These are phyloP conservation scores for Lolium multiflorum DNA, from an alignment of 176 grass and related monocot species.

Conservation along the genomic window DNA sequence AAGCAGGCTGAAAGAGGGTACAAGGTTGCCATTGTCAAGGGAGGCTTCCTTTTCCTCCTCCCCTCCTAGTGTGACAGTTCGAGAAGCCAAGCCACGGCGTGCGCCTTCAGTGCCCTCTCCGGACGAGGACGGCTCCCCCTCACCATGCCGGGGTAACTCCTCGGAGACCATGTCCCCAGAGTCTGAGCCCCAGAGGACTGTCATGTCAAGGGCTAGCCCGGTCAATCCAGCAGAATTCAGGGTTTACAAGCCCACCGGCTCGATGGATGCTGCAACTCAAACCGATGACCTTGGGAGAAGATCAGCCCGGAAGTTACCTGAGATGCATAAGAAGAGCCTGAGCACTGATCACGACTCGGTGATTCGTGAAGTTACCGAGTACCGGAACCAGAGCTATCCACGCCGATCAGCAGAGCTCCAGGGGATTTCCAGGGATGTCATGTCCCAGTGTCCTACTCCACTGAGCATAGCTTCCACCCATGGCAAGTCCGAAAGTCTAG, in stretches of 20 bases:
- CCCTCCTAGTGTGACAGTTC: conserved; percentile 52
- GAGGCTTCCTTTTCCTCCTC: conserved; percentile 65
- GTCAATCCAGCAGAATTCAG: conserved; percentile 49
- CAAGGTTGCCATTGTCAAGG: conserved; percentile 50
- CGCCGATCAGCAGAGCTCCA: conserved; percentile 39
- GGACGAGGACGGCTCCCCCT: conserved; percentile 60
- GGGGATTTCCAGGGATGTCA: conserved; percentile 42
- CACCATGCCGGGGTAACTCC: conserved; percentile 32
- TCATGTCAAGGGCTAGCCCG: conserved; percentile 40
- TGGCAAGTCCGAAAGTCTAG: conserved; percentile 76
- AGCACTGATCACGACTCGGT: conserved; percentile 49
- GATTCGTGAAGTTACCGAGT: conserved; percentile 43
- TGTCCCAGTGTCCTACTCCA: conserved; percentile 52
- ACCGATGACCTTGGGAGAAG: conserved; percentile 67
- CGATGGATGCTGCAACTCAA: conserved; percentile 80
- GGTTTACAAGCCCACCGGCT: conserved; percentile 53
- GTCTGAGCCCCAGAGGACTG: conserved; percentile 29
- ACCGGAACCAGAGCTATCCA: conserved; percentile 39
- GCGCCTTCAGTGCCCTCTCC: conserved; percentile 48
- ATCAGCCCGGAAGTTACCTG: conserved; percentile 13
- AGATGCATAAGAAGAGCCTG: conserved; percentile 48
- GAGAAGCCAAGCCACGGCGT: conserved; percentile 55
- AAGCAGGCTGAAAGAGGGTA: conserved; percentile 48
- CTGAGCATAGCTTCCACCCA: conserved; percentile 41
- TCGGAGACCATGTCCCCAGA: conserved; percentile 48